These are phyloP conservation scores for Panellus pusillus DNA, from an alignment of 768 basidiomycete genomes.

Conservation along the genomic window DNA sequence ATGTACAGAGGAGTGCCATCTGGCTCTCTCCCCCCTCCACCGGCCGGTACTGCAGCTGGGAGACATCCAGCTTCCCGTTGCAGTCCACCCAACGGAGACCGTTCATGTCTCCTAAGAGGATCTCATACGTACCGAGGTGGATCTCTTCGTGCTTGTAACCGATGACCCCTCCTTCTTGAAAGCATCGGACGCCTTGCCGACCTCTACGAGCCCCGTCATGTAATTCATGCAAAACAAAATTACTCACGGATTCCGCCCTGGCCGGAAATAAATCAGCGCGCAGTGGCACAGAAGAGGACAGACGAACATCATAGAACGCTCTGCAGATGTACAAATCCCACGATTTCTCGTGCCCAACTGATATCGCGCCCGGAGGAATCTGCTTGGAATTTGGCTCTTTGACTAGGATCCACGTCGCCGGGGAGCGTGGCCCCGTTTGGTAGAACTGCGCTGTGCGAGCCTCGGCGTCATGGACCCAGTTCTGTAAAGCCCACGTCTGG, in stretches of 20 bases:
- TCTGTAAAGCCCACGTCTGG: conserved; percentile 46
- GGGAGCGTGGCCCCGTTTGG: conserved; percentile 40
- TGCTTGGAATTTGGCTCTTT: conserved; percentile 57
- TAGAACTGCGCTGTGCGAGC: conserved; percentile 51
- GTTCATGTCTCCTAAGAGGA: conserved; percentile 63
- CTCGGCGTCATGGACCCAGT: conserved; percentile 61
- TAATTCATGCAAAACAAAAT: neutral
- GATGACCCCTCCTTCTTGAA: conserved; percentile 62
- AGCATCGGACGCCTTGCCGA: conserved; percentile 62
- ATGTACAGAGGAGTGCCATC: conserved; percentile 63
- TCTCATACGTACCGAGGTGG: conserved; percentile 59
- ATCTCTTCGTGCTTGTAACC: conserved; percentile 61
- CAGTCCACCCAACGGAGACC: conserved; percentile 59
- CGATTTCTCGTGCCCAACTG: conserved; percentile 54
- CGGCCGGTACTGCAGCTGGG: conserved; percentile 44
- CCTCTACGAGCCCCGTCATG: conserved; percentile 39
- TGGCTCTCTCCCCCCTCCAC: conserved; percentile 67
- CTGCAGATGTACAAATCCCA: conserved; percentile 59
- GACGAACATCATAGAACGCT: conserved; percentile 55
- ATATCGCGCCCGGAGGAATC: conserved; percentile 60
- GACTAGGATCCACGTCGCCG: conserved; percentile 63
- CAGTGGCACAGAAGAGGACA: neutral
- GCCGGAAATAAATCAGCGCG: conserved; percentile 4
- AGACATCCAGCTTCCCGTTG: conserved; percentile 46
- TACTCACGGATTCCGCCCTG: conserved; percentile 59